These are phyloP conservation scores for Serendipita indica DNA, from an alignment of 768 basidiomycete species.

Conservation along the genomic window DNA sequence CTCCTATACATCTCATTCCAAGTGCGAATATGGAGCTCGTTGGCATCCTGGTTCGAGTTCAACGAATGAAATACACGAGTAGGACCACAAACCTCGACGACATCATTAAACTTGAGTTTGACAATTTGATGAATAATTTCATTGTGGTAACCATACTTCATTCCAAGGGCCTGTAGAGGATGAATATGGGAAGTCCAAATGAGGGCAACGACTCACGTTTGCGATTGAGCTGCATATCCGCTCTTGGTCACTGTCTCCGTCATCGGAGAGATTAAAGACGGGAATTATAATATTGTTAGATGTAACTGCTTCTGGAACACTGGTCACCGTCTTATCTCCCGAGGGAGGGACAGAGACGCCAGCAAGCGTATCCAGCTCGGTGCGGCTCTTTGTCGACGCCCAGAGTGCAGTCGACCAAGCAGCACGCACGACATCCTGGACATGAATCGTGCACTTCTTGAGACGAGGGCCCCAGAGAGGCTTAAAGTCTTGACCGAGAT, in stretches of 20 bases:
- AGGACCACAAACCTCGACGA: conserved; percentile 31
- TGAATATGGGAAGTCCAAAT: background rate
- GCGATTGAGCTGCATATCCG: background rate
- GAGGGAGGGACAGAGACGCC: conserved; percentile 53
- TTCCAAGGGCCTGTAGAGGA: conserved; percentile 41
- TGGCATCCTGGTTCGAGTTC: conserved; percentile 56
- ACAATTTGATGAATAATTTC: conserved; percentile 49
- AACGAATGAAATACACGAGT: background rate
- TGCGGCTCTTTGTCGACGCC: conserved; percentile 50
- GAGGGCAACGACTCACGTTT: background rate
- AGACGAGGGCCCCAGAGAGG: conserved; percentile 42
- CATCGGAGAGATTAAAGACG: conserved; percentile 63
- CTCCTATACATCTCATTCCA: conserved; percentile 88
- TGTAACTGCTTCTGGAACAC: conserved; percentile 46
- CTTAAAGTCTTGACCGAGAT: conserved; percentile 73
- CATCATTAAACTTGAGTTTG: conserved; percentile 54
- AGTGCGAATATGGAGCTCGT: conserved; percentile 64
- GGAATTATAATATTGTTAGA: conserved; percentile 45
- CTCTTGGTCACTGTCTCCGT: background rate
- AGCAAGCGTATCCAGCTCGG: conserved; percentile 46
- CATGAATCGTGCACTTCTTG: conserved; percentile 49
- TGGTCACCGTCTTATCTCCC: conserved; percentile 54
- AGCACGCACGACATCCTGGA: conserved; percentile 64
- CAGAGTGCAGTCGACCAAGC: conserved; percentile 64
- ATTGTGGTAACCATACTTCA: conserved; percentile 68